Evolutionary conservation across 1,139 yeast genomes (phyloP).

Genomic region (Yamadazyma diddensiae): DNA sequence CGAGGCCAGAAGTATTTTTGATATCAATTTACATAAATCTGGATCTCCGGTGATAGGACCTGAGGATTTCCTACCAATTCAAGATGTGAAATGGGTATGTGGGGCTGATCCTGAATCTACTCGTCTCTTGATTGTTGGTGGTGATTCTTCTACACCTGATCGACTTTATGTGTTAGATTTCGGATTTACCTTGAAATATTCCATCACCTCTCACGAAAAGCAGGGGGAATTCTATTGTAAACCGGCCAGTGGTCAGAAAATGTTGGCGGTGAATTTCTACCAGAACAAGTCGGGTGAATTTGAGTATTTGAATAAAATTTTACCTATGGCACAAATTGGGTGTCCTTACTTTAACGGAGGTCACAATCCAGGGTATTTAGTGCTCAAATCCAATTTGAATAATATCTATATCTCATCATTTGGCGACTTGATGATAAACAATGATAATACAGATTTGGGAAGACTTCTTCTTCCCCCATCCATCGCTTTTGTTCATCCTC

Average conservation of each 20-base stretch:
- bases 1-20: slow-evolving; percentile 71
- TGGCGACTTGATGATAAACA: slow-evolving; percentile 29
- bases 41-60: slow-evolving; percentile 22
- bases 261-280: slow-evolving; percentile 29
- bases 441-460: slow-evolving; percentile 53
- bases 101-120: slow-evolving; percentile 81
- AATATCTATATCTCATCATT: slow-evolving; percentile 32
- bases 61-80: slow-evolving; percentile 28
- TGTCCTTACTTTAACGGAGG: slow-evolving; percentile 67
- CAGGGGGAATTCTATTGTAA: slow-evolving; percentile 75
- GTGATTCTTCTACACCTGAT: slow-evolving; percentile 50
- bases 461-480: slow-evolving; percentile 75
- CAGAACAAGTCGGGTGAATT: slow-evolving; percentile 11
- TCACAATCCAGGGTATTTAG: slow-evolving; percentile 62
- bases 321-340: slow-evolving; percentile 32
- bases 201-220: slow-evolving; percentile 76
- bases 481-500: slow-evolving; percentile 74
- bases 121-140: slow-evolving; percentile 69
- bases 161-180: slow-evolving; percentile 67
- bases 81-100: slow-evolving; percentile 65
- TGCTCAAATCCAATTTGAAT: slow-evolving; percentile 61
- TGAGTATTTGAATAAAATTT: slow-evolving; percentile 26
- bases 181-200: slow-evolving; percentile 76
- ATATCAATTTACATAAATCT: slow-evolving; percentile 61
- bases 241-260: slow-evolving; percentile 49